Evolutionary conservation across 768 basidiomycete species (phyloP), one percentile per base, ranked within the genome.

Genomic region (Suillus fuscotomentosus): DNA sequence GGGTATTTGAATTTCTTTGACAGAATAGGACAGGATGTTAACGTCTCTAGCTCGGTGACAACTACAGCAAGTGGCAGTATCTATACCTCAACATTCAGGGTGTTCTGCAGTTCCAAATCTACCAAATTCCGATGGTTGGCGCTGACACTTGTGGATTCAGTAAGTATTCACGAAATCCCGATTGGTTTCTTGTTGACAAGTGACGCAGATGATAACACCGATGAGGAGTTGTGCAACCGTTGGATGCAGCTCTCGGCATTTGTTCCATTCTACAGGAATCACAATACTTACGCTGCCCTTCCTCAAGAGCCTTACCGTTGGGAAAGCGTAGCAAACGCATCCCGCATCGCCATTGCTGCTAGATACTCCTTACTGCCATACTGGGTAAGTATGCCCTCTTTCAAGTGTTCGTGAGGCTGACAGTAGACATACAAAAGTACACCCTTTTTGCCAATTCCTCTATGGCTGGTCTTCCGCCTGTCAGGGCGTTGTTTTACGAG

Each of bases 221-320:
- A 91, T 68, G 92, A 94, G 73, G 91, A 93, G 72, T 81, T 94
- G 11, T 91, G 90, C 75, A 88, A 87, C 66, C 84, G 92, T 20
- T 94, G 92, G 92, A 92, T 91, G 91, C 87, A 89, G 72, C 82
- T 93, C n/a, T 82, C 89, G 3, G 92, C 91, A 1, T 94, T 94
- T 73, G 83, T 83, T 34, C 92, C 92, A 6, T 94, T 94, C 80
- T 92, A 86, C 74, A 81, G 92, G 60, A 94, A 94, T 73, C 92
- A 94, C 73, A 91, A 91, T 66, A 75, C 80, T 39, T 79, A 78
- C 61, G 85, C 85, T 27, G 88, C 89, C 5, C 79, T 91, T 36
- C 76, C 86, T n/a, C 92, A 93, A 72, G 91, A 93, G 70, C 90
- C 91, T 3, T 94, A 89, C 68, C 80, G 85, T 48, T 94, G 92